Base-by-base conservation (phyloP, 768 basidiomycete species). In the Nidula microcarpa region DNA sequence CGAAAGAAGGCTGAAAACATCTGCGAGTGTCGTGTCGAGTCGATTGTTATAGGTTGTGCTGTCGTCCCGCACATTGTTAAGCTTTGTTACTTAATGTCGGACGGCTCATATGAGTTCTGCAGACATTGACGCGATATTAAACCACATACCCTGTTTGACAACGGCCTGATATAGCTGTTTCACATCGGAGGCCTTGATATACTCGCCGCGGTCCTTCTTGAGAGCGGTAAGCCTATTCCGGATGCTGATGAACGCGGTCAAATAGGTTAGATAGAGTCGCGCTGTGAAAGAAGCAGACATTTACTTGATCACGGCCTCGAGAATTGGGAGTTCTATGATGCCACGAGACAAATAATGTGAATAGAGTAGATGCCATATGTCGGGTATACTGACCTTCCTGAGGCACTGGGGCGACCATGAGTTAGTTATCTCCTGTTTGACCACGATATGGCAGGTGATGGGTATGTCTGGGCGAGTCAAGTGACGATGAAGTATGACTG, bases 1-100 rank as follows among this genome's bases (percentile, higher is more conserved):
- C 11, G 94, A 96, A 43, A 99, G 82, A 47, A 99, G 80, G 64
- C 84, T 87, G 74, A 98, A 98, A 36, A 98, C 96, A 71, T 99
- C 97, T 32, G 92, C 87, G 45, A 99, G 84, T 4, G 94, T 91
- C 5, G 93, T 95, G 73, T 99, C 97, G 44, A 99, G 79, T 49
- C 97, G 79, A 69, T 98, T 99, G 64, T 86, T 89, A 72, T 85
- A 84, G 7, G 81, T 74, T 17, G 82, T 81, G 56, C 75, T 80
- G 59, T 88, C 88, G 63, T 89, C 90, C 56, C 96, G 85, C 49
- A 97, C 86, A 58, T 91, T 87, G 70, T 97, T 98, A 47, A 99
- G 76, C 64, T 82, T 91, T 18, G 91, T 95, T 53, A 99, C 95
- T 89, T 65, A 34, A 44, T 10, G 16, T 16, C 23, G 46, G 23